Evolutionary conservation across 306 rosid genomes (phyloP), one percentile per base, ranked within the genome.

Genomic region (Prunus mume): DNA sequence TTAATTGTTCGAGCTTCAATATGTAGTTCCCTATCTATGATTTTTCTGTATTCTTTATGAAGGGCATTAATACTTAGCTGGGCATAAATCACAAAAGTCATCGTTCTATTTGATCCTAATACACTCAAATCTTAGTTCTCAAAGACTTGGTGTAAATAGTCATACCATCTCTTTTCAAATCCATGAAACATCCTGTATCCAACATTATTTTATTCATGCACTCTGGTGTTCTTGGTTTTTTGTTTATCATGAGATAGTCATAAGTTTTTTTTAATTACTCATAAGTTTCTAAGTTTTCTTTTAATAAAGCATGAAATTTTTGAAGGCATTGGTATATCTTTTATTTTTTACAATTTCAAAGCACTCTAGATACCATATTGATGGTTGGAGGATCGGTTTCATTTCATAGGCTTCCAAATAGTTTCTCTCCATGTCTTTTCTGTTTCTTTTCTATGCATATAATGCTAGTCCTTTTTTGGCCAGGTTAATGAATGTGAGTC

Each of bases 401-500:
- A 38, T 38, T 38, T 38, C 43, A 7, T 38, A 38, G 27, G 62
- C 28, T 9, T 9, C 20, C 6, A 10, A n/a, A 60, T 5, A 25
- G 41, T 27, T 27, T 46, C 17, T 68, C 12, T 66, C 45, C 19
- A 3, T 50, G 45, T 30, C 28, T 70, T 24, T 68, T 32, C 65
- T 58, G 73, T 25, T 51, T n/a, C 22, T 64, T 17, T 7, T 14
- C 18, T 5, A 22, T 34, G 70, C 73, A 49, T 69, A 45, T 86
- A 57, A 71, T 62, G 55, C 63, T 61, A 57, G 57, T 58, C 78
- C 30, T 61, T 69, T 73, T 54, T 69, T 69, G 79, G 75, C 34
- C 76, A 95, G 98, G 93, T 92, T 77, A 73, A 78, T 79, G 93
- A 88, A 76, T 95, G 98, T 79, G 85, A 89, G 83, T 75, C 80